phyloP scores from a whole-genome alignment of 306 rosid genomes.

The Oxytropis ochrocephala region DNA sequence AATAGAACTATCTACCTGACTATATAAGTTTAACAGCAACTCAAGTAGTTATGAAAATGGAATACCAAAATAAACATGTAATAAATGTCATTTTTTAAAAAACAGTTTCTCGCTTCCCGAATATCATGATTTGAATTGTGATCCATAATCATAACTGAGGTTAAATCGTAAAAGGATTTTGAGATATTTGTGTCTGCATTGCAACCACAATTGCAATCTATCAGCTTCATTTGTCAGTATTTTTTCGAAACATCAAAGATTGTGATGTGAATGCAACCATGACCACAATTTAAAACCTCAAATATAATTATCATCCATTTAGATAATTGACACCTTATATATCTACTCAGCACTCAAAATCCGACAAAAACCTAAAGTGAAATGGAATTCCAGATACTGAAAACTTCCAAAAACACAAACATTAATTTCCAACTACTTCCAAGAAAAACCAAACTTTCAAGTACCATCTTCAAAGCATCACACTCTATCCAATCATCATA shows the following conservation, averaged over 20 bases:
- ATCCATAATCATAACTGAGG: no score
- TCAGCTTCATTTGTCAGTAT: no score
- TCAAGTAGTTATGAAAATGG: no score
- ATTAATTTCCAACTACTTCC: neutral
- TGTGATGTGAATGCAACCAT: no score
- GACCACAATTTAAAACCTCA: neutral
- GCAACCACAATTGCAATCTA: no score
- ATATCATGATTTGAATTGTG: no score
- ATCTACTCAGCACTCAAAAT: neutral
- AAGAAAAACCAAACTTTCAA: neutral
- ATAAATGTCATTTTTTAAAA: no score
- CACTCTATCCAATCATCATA: neutral
- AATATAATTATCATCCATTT: neutral
- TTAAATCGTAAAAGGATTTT: no score
- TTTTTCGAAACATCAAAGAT: no score
- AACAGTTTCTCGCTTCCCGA: no score
- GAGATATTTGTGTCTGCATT: no score
- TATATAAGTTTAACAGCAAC: neutral
- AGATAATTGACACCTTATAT: neutral
- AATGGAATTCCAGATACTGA: neutral
- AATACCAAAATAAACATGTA: no score
- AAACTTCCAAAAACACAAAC: neutral
- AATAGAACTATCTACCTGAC: neutral
- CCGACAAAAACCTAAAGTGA: neutral
- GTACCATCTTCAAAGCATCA: neutral